Percentiles rank a stretch among this genome's conserved stretches.
Evolutionary conservation across 1,284 basidiomycete species (phyloP).

Genomic region (Cutaneotrichosporon mucoides): DNA sequence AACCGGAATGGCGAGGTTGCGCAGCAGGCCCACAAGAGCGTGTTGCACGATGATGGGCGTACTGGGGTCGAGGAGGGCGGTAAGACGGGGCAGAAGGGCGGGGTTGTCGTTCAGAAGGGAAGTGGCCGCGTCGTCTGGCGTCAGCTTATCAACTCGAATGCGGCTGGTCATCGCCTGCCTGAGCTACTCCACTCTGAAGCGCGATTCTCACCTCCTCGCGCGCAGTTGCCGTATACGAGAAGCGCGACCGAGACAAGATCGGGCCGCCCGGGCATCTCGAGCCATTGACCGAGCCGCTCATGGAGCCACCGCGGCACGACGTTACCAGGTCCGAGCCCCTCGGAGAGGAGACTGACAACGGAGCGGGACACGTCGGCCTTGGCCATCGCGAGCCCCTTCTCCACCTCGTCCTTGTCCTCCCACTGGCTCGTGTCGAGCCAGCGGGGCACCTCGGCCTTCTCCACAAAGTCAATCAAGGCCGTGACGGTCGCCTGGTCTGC

Average conservation of each 20-base stretch:
- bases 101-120: constrained; percentile 2
- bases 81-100: constrained; percentile 20
- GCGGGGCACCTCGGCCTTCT: constrained; percentile 10
- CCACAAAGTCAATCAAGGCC: constrained; percentile 24
- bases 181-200: too few species aligned
- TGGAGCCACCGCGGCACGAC: constrained; percentile 71
- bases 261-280: constrained; percentile 50
- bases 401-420: neutral
- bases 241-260: constrained; percentile 51
- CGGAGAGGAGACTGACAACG: constrained; percentile 69
- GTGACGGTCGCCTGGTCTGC: neutral
- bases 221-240: constrained; percentile 51
- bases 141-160: neutral
- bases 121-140: constrained; percentile 6
- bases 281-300: constrained; percentile 69
- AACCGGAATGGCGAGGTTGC: constrained; percentile 71
- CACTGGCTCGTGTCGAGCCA: constrained; percentile 2
- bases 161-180: too few species aligned
- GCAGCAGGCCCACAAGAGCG: constrained; percentile 72
- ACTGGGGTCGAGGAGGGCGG: constrained; percentile 57
- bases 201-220: constrained; percentile 59
- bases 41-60: constrained; percentile 74
- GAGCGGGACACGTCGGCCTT: constrained; percentile 80
- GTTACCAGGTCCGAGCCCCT: constrained; percentile 41
- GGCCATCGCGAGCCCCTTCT: constrained; percentile 65